Percentiles rank a stretch among this genome's conserved stretches.
Evolutionary conservation across 2,329 filamentous ascomycete species (phyloP).

Genomic region (Blastomyces parvus): DNA sequence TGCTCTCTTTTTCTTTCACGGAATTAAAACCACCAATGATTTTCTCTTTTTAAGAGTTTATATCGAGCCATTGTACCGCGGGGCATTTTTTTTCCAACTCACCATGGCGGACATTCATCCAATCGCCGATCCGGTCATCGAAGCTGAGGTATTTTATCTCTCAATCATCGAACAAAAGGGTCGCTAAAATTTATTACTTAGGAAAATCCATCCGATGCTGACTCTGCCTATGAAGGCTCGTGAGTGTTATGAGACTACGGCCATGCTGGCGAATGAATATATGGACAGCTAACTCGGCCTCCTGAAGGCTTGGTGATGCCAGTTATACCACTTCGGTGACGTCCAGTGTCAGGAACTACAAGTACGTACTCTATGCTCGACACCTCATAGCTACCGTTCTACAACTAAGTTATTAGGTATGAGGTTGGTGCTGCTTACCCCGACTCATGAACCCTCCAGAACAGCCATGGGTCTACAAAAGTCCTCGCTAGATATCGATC

Average conservation of each 20-base stretch:
- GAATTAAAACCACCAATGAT: background rate
- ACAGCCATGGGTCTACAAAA: background rate
- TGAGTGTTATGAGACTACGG: background rate
- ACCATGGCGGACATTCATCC: background rate
- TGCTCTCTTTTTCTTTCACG: background rate
- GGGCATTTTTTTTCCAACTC: background rate
- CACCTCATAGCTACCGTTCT: background rate
- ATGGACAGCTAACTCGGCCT: background rate
- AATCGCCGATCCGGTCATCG: background rate
- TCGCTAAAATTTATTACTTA: background rate
- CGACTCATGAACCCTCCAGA: background rate
- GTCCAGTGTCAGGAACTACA: conserved; percentile 7
- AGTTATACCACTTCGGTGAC: conserved; percentile 6
- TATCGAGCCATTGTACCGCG: background rate
- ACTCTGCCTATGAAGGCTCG: conserved; percentile 5
- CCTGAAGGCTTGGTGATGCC: conserved; percentile 6
- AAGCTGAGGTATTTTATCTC: background rate
- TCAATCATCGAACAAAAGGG: background rate
- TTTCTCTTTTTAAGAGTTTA: background rate
- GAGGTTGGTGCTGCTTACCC: background rate
- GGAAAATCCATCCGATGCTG: background rate
- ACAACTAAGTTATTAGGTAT: background rate
- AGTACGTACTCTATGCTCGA: background rate
- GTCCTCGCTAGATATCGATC: background rate
- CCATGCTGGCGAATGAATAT: background rate